phyloP scores from a whole-genome alignment of 1,139 yeast genomes.

The Pichia sp. region DNA sequence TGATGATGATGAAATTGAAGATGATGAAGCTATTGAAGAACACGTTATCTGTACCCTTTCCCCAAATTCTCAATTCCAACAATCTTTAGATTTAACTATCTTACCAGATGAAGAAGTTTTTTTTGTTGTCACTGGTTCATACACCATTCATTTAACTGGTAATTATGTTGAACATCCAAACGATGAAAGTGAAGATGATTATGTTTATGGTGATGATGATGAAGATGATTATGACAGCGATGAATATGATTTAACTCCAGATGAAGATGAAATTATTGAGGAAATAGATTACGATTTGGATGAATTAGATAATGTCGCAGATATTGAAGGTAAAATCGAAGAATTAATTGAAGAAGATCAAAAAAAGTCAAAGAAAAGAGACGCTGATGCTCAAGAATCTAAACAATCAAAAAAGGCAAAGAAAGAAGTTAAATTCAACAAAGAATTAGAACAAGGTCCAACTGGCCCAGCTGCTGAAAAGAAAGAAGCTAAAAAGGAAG shows the following conservation, averaged over 20 bases:
- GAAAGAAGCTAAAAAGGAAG: conserved; percentile 23
- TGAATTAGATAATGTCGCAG: conserved; percentile 55
- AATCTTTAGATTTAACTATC: conserved; percentile 82
- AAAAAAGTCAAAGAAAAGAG: conserved; percentile 31
- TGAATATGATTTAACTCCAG: conserved; percentile 85
- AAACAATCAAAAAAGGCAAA: conserved; percentile 33
- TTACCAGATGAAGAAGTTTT: conserved; percentile 90
- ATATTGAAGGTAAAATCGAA: conserved; percentile 50
- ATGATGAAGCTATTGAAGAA: conserved; percentile 59
- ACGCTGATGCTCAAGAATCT: conserved; percentile 31
- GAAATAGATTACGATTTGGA: conserved; percentile 50
- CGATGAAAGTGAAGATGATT: conserved; percentile 57
- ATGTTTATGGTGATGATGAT: conserved; percentile 41
- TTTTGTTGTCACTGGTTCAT: conserved; percentile 94
- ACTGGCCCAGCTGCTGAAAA: conserved; percentile 39
- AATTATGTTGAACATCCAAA: conserved; percentile 94
- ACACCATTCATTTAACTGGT: conserved; percentile 88
- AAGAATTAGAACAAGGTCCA: conserved; percentile 92
- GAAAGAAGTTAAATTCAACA: conserved; percentile 74
- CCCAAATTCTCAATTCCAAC: conserved; percentile 82
- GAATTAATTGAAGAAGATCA: conserved; percentile 55
- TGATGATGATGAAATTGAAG: conserved; percentile 54
- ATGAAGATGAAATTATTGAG: conserved; percentile 73
- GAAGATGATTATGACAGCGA: conserved; percentile 55
- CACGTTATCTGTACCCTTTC: conserved; percentile 83